Evolutionary conservation across 345 rosid genomes (phyloP), one percentile per base, ranked within the genome.

Genomic region (Citrus australasica): DNA sequence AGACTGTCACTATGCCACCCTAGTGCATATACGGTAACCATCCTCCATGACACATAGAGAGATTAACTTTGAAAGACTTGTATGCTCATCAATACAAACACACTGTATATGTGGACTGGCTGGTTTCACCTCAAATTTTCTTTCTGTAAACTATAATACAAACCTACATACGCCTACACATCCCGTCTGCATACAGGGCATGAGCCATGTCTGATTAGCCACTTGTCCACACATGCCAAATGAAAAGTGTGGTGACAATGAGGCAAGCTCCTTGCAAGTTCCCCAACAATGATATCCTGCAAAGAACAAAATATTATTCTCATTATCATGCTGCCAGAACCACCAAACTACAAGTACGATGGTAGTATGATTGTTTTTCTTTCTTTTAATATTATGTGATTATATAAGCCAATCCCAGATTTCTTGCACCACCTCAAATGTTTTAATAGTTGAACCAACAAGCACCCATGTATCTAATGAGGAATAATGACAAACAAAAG

Each of bases 171-270:
- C 19, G 65, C 76, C 87, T 86, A 83, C 19, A 91, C 91, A 58
- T 81, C 84, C 74, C 76, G 93, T 84, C 97, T 89, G 81, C 98
- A 90, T 28, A 93, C 80, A 30, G 96, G 98, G 79, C 96, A 93
- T 0, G 96, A 90, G 7, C 94, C 89, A 65, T 87, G 92, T 77
- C 88, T 83, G 32, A 87, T 80, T 66, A 93, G 92, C 98, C 94
- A 93, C 86, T 84, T 90, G 82, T 92, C 97, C 67, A 93, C 94
- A 76, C 98, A 93, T n/a, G 83, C 84, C 84, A 90, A 78, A 81
- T 93, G 98, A 86, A 89, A 93, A 27, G 85, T 84, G 73, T 93
- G 98, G 77, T 81, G 80, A 84, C 97, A 93, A 42, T 56, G 79
- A 9, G 97, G 97, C 79, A 93, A 89, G 81, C 85, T 82, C 86